phyloP scores from a whole-genome alignment of 768 basidiomycete species.

The Leccinum rimulosum region DNA sequence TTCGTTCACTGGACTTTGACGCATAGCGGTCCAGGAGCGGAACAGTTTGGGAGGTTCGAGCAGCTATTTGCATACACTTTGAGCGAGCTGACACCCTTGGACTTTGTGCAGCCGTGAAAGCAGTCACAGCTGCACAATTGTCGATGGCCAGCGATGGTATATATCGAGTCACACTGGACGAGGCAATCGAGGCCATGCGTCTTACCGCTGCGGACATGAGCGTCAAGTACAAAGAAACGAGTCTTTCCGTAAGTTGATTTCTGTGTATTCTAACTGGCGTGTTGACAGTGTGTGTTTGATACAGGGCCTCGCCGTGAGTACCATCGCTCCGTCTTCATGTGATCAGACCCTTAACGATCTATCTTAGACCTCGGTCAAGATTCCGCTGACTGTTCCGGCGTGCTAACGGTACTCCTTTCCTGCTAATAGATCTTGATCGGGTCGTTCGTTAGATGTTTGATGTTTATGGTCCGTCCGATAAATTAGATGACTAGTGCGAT shows the following conservation, averaged over 20 bases:
- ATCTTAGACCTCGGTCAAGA: constrained; percentile 68
- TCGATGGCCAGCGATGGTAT: constrained; percentile 90
- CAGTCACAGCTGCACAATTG: constrained; percentile 89
- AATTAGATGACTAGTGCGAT: constrained; percentile 1
- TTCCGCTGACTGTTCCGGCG: constrained; percentile 81
- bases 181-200: constrained; percentile 95
- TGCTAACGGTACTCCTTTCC: constrained; percentile 44
- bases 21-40: constrained; percentile 51
- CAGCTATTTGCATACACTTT: background rate
- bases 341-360: constrained; percentile 9
- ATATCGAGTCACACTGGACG: constrained; percentile 85
- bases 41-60: constrained; percentile 78
- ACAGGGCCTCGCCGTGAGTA: constrained; percentile 58
- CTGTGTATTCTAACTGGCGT: background rate
- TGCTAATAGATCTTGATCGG: background rate
- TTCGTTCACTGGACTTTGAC: constrained; percentile 3
- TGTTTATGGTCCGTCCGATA: background rate
- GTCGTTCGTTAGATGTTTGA: background rate
- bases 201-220: constrained; percentile 94
- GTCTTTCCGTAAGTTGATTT: constrained; percentile 65
- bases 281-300: constrained; percentile 2
- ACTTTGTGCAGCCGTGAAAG: constrained; percentile 70
- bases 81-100: constrained; percentile 7
- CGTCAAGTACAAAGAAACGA: constrained; percentile 93
- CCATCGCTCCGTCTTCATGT: background rate